Conservation (phyloP, 257 asterid genomes). For the Solanum tarijense region DNA sequence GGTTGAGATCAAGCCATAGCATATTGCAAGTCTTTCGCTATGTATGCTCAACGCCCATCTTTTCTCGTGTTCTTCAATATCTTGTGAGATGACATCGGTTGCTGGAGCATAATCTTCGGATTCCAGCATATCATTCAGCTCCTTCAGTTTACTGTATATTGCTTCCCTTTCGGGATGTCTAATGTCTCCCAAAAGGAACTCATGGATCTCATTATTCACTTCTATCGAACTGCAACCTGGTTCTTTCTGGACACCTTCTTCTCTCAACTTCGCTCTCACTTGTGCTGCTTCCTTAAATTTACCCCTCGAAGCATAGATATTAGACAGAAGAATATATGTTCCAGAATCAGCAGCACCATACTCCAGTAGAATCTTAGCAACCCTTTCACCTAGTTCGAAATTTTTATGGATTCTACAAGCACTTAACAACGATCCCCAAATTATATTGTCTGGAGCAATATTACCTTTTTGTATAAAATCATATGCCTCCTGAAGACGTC, state of each 20-base stretch:
- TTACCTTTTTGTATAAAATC: constrained; percentile 18
- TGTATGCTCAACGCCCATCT: constrained; percentile 36
- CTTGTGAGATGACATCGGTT: constrained; percentile 27
- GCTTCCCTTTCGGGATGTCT: constrained; percentile 42
- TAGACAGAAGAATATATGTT: constrained; percentile 22
- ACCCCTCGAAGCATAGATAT: constrained; percentile 29
- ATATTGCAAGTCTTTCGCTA: constrained; percentile 50
- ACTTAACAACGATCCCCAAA: constrained; percentile 40
- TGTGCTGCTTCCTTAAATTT: constrained; percentile 34
- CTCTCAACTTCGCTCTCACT: constrained; percentile 28
- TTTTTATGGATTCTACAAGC: constrained; percentile 41
- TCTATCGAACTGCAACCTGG: constrained; percentile 50
- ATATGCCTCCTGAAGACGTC: constrained; percentile 41
- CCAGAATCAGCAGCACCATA: constrained; percentile 22
- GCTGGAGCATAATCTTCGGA: constrained; percentile 35
- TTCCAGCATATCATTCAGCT: constrained; percentile 16
- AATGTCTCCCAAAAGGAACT: constrained; percentile 41
- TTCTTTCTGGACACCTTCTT: constrained; percentile 28
- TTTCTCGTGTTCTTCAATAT: constrained; percentile 30
- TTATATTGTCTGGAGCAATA: constrained; percentile 26
- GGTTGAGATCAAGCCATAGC: constrained; percentile 41
- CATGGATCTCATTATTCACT: constrained; percentile 30
- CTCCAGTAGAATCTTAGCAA: constrained; percentile 16
- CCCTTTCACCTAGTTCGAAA: constrained; percentile 27
- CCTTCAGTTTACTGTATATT: constrained; percentile 30